Base-by-base conservation (phyloP, 768 basidiomycete genomes). In the Floccularia luteovirens region DNA sequence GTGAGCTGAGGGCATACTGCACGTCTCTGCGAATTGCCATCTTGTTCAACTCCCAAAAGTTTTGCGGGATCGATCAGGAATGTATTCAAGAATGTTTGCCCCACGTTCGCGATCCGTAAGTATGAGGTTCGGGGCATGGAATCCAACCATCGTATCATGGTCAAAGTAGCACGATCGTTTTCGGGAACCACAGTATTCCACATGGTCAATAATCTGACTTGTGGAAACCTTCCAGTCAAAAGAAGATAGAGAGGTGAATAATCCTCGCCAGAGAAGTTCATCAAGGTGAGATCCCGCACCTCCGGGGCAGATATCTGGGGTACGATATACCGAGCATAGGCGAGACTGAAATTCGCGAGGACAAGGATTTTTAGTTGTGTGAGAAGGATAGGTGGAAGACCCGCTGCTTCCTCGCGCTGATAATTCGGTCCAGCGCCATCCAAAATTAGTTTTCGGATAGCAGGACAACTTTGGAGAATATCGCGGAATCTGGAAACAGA, bases 401-500 rank as follows among this genome's bases (percentile, higher is more conserved):
- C 16, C 32, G n/a, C 8, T 6, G 32, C 32, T 5, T 35, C 34
- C 17, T 53, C 52, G 23, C 50, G 50, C 36, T 53, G 42, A 48
- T 52, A 64, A 39, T 52, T 55, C 16, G 82, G 80, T 4, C 81
- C 79, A 20, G 79, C 80, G 36, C 75, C 75, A 50, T 83, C 77
- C 24, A 87, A 50, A 13, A 72, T 63, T 31, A 88, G 63, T 39
- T 76, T 78, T 38, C 55, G 54, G 19, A 88, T 54, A 5, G 57
- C 57, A 11, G 76, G 74, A 41, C 68, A 79, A 33, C 51, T 58
- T 7, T 39, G 39, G 8, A 84, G 67, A 17, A 86, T 63, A 21
- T 67, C 57, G 25, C 73, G 70, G 55, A 84, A 82, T 17, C 66
- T 66, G 6, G 43, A 27, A 12, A 77, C 55, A 24, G 61, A 61